phyloP scores from a whole-genome alignment of 2,329 filamentous ascomycete species.

The Colletotrichum chlorophyti region DNA sequence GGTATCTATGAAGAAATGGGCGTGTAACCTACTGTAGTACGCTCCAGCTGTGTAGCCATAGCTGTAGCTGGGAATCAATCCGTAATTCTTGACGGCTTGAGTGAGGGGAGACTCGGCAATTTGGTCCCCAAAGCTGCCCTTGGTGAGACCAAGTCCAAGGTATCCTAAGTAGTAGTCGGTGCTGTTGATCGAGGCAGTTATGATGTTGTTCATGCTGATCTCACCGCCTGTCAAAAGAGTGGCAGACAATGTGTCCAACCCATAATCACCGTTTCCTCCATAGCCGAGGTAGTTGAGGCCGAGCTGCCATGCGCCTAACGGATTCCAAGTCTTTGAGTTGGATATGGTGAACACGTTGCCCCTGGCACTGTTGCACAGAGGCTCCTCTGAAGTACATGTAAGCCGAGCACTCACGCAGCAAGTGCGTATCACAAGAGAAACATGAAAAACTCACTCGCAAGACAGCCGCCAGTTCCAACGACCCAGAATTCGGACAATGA shows the following conservation, averaged over 20 bases:
- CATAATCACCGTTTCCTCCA: conserved; percentile 69
- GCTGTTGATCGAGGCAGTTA: conserved; percentile 61
- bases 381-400: conserved; percentile 44
- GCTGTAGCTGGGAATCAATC: conserved; percentile 72
- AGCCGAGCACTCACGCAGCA: conserved; percentile 9
- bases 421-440: not conserved
- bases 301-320: conserved; percentile 66
- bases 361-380: conserved; percentile 60
- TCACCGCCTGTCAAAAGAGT: conserved; percentile 44
- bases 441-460: conserved; percentile 47
- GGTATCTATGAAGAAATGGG: conserved; percentile 19
- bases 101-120: conserved; percentile 59
- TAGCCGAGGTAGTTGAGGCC: conserved; percentile 65
- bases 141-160: conserved; percentile 62
- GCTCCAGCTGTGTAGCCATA: conserved; percentile 80
- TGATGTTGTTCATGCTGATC: conserved; percentile 50
- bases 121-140: conserved; percentile 57
- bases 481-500: conserved; percentile 76
- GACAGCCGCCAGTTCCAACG: conserved; percentile 64
- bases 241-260: conserved; percentile 57
- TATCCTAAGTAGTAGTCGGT: conserved; percentile 62
- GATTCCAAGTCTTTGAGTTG: conserved; percentile 63
- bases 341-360: conserved; percentile 64
- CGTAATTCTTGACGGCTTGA: conserved; percentile 64
- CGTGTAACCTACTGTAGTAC: conserved; percentile 64